phyloP scores from a whole-genome alignment of 2,329 filamentous ascomycete genomes.

The Trichoderma sp. region DNA sequence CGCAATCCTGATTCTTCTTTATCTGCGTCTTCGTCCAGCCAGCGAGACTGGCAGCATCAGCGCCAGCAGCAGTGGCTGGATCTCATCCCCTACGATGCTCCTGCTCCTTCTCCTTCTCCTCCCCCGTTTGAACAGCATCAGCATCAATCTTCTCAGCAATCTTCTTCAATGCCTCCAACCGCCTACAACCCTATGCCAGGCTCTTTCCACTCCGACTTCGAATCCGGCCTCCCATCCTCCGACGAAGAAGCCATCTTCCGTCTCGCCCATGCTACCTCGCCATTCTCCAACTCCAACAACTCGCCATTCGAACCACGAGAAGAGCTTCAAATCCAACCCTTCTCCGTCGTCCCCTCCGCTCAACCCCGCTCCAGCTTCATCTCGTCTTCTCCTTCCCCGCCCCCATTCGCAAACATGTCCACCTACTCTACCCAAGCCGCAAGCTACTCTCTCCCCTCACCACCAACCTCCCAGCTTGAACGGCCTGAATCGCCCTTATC shows the following conservation, averaged over 20 bases:
- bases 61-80: constrained; percentile 14
- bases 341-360: constrained; percentile 25
- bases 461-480: constrained; percentile 27
- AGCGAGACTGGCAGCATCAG: constrained; percentile 13
- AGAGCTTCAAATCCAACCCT: neutral
- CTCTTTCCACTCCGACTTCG: neutral
- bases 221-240: neutral
- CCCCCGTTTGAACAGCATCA: neutral
- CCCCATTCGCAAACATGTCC: constrained; percentile 15
- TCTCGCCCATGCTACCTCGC: neutral
- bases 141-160: neutral
- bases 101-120: neutral
- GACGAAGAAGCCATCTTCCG: constrained; percentile 21
- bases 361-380: constrained; percentile 9
- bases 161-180: constrained; percentile 10
- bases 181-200: constrained; percentile 5
- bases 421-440: neutral
- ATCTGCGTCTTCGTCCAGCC: neutral
- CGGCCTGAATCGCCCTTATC: constrained; percentile 8
- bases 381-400: constrained; percentile 1
- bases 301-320: neutral
- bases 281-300: neutral
- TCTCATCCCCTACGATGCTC: neutral
- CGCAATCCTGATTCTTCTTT: neutral
- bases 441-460: constrained; percentile 30